A percentile compares a stretch with the other conserved stretches of the same genome.
Conservation (phyloP, 768 basidiomycete genomes). For the Boletellus ananiceps region DNA sequence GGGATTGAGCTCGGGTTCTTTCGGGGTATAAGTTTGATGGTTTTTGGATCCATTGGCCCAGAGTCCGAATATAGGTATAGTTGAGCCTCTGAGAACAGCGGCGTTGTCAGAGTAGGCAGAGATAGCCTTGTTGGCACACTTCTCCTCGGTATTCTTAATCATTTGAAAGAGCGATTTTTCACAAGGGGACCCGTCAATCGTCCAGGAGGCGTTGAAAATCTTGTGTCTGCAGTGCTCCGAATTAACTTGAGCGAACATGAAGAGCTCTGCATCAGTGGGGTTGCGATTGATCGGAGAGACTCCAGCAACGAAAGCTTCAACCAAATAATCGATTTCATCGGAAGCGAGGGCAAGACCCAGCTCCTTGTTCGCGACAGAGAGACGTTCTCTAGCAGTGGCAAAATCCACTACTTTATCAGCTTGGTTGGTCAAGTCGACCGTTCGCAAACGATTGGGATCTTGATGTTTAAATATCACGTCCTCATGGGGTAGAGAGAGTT, state of each 20-base stretch:
- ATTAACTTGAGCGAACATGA: conserved; percentile 99
- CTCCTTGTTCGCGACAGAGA: conserved; percentile 72
- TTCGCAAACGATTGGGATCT: conserved; percentile 61
- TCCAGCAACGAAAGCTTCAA: conserved; percentile 82
- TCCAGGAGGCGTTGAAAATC: conserved; percentile 98
- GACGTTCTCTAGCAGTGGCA: conserved; percentile 51
- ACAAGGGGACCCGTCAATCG: conserved; percentile 63
- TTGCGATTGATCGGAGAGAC: conserved; percentile 63
- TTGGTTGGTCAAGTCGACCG: conserved; percentile 52
- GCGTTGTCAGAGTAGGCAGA: conserved; percentile 99
- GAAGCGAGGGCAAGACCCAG: conserved; percentile 87
- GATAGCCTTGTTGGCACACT: conserved; percentile 73
- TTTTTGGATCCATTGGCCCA: conserved; percentile 25
- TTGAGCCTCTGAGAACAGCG: conserved; percentile 76
- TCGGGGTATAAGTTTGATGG: conserved; percentile 48
- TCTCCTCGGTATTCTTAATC: conserved; percentile 92
- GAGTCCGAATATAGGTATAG: conserved; percentile 70
- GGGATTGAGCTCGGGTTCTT: conserved; percentile 64
- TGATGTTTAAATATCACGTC: conserved; percentile 55
- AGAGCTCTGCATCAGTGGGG: conserved; percentile 95
- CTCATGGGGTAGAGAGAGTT: conserved; percentile 54
- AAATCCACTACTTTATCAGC: conserved; percentile 22
- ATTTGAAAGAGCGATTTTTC: conserved; percentile 86
- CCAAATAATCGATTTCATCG: conserved; percentile 90
- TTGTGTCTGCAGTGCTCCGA: conserved; percentile 99